These are phyloP conservation scores for Hansenula sp. DNA, from an alignment of 1,139 yeast genomes.

Conservation along the genomic window DNA sequence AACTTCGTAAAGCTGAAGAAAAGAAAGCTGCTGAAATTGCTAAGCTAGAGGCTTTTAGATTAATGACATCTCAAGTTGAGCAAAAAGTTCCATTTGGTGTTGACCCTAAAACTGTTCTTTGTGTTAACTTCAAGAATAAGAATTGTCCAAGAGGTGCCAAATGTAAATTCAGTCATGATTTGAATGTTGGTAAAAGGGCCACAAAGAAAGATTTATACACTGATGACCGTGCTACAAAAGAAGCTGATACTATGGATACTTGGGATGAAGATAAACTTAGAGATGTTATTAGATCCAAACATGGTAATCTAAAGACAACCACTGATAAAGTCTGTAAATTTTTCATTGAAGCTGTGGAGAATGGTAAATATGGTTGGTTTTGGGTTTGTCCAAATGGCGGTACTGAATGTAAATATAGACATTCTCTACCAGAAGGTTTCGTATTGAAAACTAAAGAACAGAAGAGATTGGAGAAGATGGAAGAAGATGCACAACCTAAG, in stretches of 20 bases:
- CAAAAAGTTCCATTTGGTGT: conserved; percentile 97
- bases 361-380: conserved; percentile 98
- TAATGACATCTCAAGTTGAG: conserved; percentile 62
- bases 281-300: conserved; percentile 82
- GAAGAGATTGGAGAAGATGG: conserved; percentile 81
- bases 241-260: conserved; percentile 85
- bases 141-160: conserved; percentile 84
- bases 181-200: conserved; percentile 81
- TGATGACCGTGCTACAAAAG: conserved; percentile 75
- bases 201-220: conserved; percentile 90
- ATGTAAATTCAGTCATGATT: conserved; percentile 94
- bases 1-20: conserved; percentile 73
- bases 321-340: conserved; percentile 93
- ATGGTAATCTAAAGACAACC: conserved; percentile 90
- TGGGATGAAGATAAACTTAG: conserved; percentile 98
- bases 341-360: conserved; percentile 96
- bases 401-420: conserved; percentile 88
- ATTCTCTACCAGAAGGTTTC: conserved; percentile 96
- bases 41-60: conserved; percentile 77
- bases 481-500: conserved; percentile 81
- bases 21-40: conserved; percentile 91
- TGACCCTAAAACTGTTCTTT: conserved; percentile 91
- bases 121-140: conserved; percentile 89
- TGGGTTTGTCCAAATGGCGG: conserved; percentile 98
- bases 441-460: conserved; percentile 96